These are phyloP conservation scores for Colletotrichum scovillei DNA, from an alignment of 2,329 filamentous ascomycete species.

Conservation along the genomic window DNA sequence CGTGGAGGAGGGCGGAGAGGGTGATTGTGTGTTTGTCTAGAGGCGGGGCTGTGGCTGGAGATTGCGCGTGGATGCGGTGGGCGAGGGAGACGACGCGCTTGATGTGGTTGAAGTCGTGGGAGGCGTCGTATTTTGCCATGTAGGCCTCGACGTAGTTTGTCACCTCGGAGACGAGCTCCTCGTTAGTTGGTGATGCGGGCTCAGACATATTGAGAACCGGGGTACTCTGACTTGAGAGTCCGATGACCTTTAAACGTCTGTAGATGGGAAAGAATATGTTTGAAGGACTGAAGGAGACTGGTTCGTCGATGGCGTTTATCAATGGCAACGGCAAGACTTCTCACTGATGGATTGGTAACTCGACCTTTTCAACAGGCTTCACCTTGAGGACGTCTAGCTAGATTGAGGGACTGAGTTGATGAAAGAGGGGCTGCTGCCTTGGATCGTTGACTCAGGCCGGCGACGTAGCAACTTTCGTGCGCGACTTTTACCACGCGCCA, in stretches of 20 bases:
- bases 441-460: conserved; percentile 17
- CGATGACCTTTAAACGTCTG: no score
- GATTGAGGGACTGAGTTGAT: neutral
- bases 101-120: conserved; percentile 90
- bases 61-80: conserved; percentile 62
- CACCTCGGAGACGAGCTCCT: conserved; percentile 64
- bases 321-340: conserved; percentile 4
- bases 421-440: conserved; percentile 15
- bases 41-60: conserved; percentile 38
- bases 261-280: no score
- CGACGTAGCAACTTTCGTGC: neutral
- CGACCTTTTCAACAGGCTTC: neutral
- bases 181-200: conserved; percentile 36
- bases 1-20: conserved; percentile 83
- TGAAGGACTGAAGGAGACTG: neutral
- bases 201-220: neutral
- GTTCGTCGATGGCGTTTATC: neutral
- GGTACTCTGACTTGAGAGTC: no score
- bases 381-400: neutral
- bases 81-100: conserved; percentile 81
- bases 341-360: conserved; percentile 9
- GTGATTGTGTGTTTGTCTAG: conserved; percentile 68
- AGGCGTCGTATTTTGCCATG: conserved; percentile 84
- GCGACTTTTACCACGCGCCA: neutral
- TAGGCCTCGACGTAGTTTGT: conserved; percentile 74